These are phyloP conservation scores for Pichia terricola DNA, from an alignment of 1,139 yeast species.

Conservation along the genomic window DNA sequence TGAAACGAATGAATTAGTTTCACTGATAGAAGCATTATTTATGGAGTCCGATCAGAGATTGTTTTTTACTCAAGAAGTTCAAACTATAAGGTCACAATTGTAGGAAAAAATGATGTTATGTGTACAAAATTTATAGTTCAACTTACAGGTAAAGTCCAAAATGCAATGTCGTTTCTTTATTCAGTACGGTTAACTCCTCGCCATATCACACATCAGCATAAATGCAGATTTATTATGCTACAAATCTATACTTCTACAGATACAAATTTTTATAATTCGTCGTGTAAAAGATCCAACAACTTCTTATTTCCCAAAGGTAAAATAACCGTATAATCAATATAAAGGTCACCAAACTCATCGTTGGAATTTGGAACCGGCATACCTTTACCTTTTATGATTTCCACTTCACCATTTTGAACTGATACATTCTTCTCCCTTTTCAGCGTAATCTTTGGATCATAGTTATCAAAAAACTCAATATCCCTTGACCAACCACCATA, in stretches of 20 bases:
- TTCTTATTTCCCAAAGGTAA: slow-evolving; percentile 20
- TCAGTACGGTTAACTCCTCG: no score
- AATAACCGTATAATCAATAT: slow-evolving; percentile 30
- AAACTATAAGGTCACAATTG: no score
- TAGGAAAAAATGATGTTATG: no score
- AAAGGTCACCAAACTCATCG: slow-evolving; percentile 67
- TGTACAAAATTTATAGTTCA: no score
- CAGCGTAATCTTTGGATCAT: slow-evolving; percentile 38
- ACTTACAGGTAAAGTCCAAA: slow-evolving; percentile 42
- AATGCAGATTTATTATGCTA: no score
- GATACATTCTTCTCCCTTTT: slow-evolving; percentile 40
- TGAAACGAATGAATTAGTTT: slow-evolving; percentile 54
- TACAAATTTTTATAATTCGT: slow-evolving; percentile 15
- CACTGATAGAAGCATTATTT: slow-evolving; percentile 53
- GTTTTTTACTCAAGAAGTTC: slow-evolving; percentile 20
- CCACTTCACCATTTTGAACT: slow-evolving; percentile 61
- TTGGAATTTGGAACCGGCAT: slow-evolving; percentile 58
- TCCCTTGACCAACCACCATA: slow-evolving; percentile 71
- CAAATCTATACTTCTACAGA: no score
- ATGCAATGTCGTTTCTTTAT: slow-evolving; percentile 25
- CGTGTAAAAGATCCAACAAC: slow-evolving; percentile 16
- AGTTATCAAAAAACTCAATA: slow-evolving; percentile 56
- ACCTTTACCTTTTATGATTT: slow-evolving; percentile 63
- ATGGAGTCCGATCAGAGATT: slow-evolving; percentile 58
- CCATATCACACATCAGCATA: no score